Evolutionary conservation across 495 filamentous ascomycete genomes (phyloP), one percentile per base, ranked within the genome.

Genomic region (Apiosordaria backusii): DNA sequence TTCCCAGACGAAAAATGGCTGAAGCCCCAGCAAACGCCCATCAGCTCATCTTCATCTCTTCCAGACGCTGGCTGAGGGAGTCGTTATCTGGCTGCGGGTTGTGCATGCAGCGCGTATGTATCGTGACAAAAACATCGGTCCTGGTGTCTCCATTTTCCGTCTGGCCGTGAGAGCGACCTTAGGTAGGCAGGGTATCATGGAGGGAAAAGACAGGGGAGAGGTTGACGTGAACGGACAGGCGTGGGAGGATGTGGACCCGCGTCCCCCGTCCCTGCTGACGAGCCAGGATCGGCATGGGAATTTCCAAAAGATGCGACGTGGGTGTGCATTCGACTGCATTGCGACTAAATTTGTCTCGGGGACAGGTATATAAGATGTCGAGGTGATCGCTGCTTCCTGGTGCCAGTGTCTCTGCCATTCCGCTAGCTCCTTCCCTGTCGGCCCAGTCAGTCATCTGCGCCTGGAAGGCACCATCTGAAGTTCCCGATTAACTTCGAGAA

Each of bases 341-440:
- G 61, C 57, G 50, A 55, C 60, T 40, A 50, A 26, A 19, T 52
- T 27, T 59, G 58, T 68, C 60, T 45, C 55, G 26, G 60, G 54
- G 50, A 55, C 59, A n/a, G 16, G 29, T 61, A 25, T 69, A 69
- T 69, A 69, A 69, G 67, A 66, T 26, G 63, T 23, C 53, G n/a
- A 55, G 19, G 62, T 25, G 18, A 58, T 23, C 62, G 24, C 35
- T 18, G 60, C 67, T 25, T 52, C 27, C 18, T 16, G 10, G 18
- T 40, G 13, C 53, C 35, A 7, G 7, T 35, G n/a, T 40, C 29
- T 40, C 27, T n/a, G 24, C 16, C 24, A 21, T 29, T 29, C 59
- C 59, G n/a, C 22, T 55, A 29, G 53, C 35, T n/a, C 25, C 60
- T 21, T 61, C 53, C 59, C 10, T 26, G n/a, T 60, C 25, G 35